Base-by-base conservation (phyloP, 179 eudicot genomes). In the Pouteria campechiana region DNA sequence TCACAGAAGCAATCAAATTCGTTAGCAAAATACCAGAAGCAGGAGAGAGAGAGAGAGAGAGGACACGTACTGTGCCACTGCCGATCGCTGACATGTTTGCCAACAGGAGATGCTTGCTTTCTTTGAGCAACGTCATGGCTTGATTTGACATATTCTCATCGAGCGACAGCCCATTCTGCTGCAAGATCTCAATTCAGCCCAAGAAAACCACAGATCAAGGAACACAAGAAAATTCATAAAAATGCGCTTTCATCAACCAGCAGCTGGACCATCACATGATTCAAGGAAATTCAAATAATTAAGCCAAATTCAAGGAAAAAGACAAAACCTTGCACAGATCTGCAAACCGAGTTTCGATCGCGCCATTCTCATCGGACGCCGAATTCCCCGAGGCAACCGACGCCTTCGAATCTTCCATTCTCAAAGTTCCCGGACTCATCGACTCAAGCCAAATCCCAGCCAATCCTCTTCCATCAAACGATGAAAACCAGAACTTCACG, bases 71-170 rank as follows among this genome's bases (percentile, higher is more conserved):
- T 70, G 68, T 53, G 44, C 58, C 68, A 51, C 55, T 68, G 43
- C 90, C 93, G 40, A 86, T 44, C 46, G 81, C 39, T 6, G 90
- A 65, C 7, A 65, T 32, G 55, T 64, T 70, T 15, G 73, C 54
- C 54, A 70, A 52, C 48, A 87, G 47, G 28, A 72, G 53, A 44
- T 55, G 68, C 55, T 70, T 79, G 76, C 79, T 67, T 24, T 81
- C 73, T 4, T 17, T 52, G 29, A 81, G 70, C 35, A 89, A 61
- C 66, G 72, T 73, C 32, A 54, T 40, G 12, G 93, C 90, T 54
- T 81, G 77, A 2, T 39, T 41, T 40, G 40, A 61, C 12, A 54
- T 48, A 36, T 41, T 72, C 34, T 68, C 84, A 27, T 70, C 76
- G 33, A 85, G 54, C 2, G 58, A 61, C 37, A 86, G 47, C 31